Conservation (phyloP, 495 filamentous ascomycete species). For the Hypoxylon cercidicola region DNA sequence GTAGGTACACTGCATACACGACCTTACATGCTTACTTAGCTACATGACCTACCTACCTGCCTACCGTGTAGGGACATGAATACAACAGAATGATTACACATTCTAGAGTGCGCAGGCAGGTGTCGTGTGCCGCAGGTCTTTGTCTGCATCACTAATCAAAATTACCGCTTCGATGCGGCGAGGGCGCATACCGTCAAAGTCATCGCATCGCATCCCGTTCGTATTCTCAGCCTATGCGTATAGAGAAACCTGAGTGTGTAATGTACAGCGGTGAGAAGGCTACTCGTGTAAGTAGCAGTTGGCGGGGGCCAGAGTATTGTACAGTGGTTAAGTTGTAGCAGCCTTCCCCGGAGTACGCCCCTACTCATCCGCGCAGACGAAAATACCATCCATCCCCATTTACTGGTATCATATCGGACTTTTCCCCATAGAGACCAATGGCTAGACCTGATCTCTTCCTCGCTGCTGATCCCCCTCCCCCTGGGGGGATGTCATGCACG, state of each 20-base stretch:
- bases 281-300: not conserved
- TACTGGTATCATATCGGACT: slow-evolving; percentile 21
- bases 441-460: slow-evolving; percentile 1
- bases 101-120: slow-evolving; percentile 14
- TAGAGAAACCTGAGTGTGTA: not conserved
- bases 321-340: not conserved
- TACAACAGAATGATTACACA: slow-evolving; percentile 14
- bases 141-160: slow-evolving; percentile 8
- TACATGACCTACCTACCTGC: too few species aligned
- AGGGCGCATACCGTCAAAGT: slow-evolving; percentile 16
- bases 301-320: not conserved
- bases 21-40: too few species aligned
- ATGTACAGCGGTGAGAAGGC: not conserved
- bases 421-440: slow-evolving; percentile 7
- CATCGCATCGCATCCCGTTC: slow-evolving; percentile 1
- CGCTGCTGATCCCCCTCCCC: slow-evolving; percentile 34
- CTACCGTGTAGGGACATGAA: not conserved
- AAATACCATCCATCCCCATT: not conserved
- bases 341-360: not conserved
- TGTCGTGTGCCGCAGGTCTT: slow-evolving; percentile 8
- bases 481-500: slow-evolving; percentile 37
- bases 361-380: slow-evolving; percentile 5
- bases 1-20: too few species aligned
- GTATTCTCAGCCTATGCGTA: too few species aligned
- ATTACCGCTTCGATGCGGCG: slow-evolving; percentile 6